phyloP scores from a whole-genome alignment of 371 early-diverging fungal genomes.

The Spraguea lophii region DNA sequence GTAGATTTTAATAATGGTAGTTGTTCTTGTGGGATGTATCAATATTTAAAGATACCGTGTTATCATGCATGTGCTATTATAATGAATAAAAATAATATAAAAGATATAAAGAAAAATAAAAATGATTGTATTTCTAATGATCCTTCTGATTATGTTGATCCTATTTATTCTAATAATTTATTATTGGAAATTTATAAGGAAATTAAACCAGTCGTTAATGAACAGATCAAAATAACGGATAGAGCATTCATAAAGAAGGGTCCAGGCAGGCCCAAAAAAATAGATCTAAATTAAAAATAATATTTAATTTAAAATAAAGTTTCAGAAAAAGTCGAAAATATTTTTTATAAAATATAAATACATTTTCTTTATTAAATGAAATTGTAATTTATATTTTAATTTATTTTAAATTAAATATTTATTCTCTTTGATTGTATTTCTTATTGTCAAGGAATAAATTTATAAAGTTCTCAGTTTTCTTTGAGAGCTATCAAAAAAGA shows the following conservation, averaged over 20 bases:
- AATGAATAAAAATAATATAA: constrained; percentile 9
- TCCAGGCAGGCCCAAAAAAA: constrained; percentile 28
- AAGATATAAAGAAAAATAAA: too few relatives aligned
- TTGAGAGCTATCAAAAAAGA: too few relatives aligned
- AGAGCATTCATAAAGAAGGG: constrained; percentile 13
- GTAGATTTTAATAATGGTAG: constrained; percentile 29
- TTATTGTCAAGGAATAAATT: too few relatives aligned
- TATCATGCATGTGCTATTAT: constrained; percentile 39
- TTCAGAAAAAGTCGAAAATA: too few relatives aligned
- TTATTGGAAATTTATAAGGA: constrained; percentile 12
- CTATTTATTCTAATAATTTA: constrained; percentile 21
- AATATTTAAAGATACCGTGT: constrained; percentile 42
- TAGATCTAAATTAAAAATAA: not conserved
- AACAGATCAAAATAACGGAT: constrained; percentile 10
- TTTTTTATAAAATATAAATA: too few relatives aligned
- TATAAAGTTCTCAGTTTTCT: too few relatives aligned
- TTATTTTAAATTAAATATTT: too few relatives aligned
- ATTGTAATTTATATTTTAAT: too few relatives aligned
- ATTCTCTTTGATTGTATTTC: too few relatives aligned
- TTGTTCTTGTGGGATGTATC: constrained; percentile 43
- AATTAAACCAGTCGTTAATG: not conserved
- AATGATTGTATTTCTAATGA: too few relatives aligned
- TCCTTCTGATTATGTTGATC: constrained; percentile 15
- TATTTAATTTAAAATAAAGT: too few relatives aligned
- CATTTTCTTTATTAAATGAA: too few relatives aligned